These are phyloP conservation scores for Pleurotus djamor DNA, from an alignment of 768 basidiomycete genomes.

Conservation along the genomic window DNA sequence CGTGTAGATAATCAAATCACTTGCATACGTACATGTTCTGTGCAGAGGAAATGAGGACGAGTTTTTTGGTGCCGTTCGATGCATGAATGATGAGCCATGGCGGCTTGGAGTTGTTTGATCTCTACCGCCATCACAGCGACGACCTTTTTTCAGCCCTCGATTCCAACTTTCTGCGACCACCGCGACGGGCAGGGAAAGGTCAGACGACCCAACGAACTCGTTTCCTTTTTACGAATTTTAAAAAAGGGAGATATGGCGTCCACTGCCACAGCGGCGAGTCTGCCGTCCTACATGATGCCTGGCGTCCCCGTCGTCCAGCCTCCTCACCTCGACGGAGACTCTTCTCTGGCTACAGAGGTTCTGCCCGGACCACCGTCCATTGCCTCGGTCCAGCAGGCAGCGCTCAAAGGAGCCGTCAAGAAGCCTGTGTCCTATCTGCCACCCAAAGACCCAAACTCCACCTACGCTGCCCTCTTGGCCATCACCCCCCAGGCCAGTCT, in stretches of 20 bases:
- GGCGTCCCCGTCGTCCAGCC: slow-evolving; percentile 75
- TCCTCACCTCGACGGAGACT: slow-evolving; percentile 79
- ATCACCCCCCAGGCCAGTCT: slow-evolving; percentile 50
- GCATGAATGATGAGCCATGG: slow-evolving; percentile 6
- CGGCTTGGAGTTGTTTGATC: not conserved
- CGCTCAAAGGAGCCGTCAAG: slow-evolving; percentile 77
- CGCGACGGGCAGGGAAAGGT: not conserved
- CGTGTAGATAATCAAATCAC: too few relatives aligned
- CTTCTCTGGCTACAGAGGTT: slow-evolving; percentile 84
- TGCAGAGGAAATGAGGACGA: too few relatives aligned
- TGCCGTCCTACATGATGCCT: slow-evolving; percentile 71
- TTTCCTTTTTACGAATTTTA: not conserved
- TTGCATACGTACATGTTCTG: too few relatives aligned
- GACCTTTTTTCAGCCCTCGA: not conserved
- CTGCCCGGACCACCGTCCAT: slow-evolving; percentile 85
- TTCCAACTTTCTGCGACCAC: not conserved
- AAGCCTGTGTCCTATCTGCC: slow-evolving; percentile 84
- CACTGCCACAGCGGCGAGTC: slow-evolving; percentile 60
- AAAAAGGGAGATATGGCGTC: slow-evolving; percentile 59
- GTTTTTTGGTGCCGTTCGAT: not conserved
- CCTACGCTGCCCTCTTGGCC: slow-evolving; percentile 76
- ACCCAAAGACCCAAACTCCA: slow-evolving; percentile 82
- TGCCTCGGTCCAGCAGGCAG: slow-evolving; percentile 65
- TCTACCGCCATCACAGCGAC: slow-evolving; percentile 7
- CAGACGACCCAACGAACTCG: not conserved